Evolutionary conservation across 2,329 filamentous ascomycete genomes (phyloP).

Genomic region (Talaromyces funiculosus): DNA sequence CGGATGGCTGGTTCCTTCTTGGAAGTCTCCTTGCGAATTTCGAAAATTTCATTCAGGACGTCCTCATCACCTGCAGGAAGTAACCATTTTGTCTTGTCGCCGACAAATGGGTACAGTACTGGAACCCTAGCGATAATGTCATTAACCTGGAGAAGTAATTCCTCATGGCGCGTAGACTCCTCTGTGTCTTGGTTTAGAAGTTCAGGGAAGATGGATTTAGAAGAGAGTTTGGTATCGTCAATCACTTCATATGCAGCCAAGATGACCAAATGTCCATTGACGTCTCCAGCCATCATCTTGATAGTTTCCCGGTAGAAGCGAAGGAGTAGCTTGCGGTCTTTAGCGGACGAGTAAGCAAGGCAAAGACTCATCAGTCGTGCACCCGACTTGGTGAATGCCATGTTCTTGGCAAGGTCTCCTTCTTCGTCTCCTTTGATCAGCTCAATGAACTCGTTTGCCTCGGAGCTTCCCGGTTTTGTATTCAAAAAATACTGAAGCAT

Average conservation of each 20-base stretch:
- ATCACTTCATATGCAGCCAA: constrained; percentile 84
- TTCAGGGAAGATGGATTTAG: constrained; percentile 82
- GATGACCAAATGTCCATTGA: constrained; percentile 72
- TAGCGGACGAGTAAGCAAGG: constrained; percentile 78
- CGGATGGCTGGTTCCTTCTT: constrained; percentile 83
- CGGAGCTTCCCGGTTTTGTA: constrained; percentile 67
- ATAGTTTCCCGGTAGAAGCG: constrained; percentile 87
- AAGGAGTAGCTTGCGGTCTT: constrained; percentile 85
- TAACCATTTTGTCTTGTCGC: constrained; percentile 55
- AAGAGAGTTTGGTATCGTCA: constrained; percentile 85
- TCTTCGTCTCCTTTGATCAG: constrained; percentile 86
- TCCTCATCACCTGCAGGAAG: constrained; percentile 61
- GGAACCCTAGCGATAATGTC: constrained; percentile 53
- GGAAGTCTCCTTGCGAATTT: constrained; percentile 74
- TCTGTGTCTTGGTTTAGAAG: constrained; percentile 63
- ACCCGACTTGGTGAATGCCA: constrained; percentile 90
- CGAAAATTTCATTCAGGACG: constrained; percentile 69
- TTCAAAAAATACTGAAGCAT: constrained; percentile 96
- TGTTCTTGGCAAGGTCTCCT: constrained; percentile 85
- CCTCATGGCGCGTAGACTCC: constrained; percentile 37
- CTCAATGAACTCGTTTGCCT: constrained; percentile 82
- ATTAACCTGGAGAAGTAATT: constrained; percentile 39
- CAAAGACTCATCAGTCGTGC: constrained; percentile 74
- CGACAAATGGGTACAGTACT: constrained; percentile 74
- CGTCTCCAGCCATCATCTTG: constrained; percentile 75